A percentile compares a stretch with the other conserved stretches of the same genome.
phyloP scores from a whole-genome alignment of 805 yeast genomes.

The Alloascoidea hylecoeti region DNA sequence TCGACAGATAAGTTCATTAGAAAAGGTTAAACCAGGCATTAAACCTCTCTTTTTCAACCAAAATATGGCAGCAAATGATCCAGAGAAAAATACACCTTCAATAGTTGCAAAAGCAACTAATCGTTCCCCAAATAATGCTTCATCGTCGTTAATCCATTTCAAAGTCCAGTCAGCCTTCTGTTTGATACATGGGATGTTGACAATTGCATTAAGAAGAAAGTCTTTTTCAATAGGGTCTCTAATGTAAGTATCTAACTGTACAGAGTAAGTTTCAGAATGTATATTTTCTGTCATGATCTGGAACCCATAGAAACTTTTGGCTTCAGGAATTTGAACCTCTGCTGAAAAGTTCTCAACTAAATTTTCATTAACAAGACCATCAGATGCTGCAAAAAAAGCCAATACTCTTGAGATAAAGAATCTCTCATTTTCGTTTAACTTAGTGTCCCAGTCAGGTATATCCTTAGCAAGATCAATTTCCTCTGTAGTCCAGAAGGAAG shows the following conservation, averaged over 20 bases:
- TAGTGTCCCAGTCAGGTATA: conserved; percentile 81
- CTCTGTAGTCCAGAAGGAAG: conserved; percentile 99
- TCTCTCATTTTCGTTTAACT: conserved; percentile 81
- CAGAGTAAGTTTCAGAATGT: conserved; percentile 93
- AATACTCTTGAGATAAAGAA: conserved; percentile 84
- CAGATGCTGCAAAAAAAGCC: conserved; percentile 97
- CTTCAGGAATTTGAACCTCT: conserved; percentile 95
- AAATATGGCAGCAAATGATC: conserved; percentile 95
- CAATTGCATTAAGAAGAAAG: conserved; percentile 87
- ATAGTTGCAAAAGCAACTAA: conserved; percentile 97
- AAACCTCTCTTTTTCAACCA: conserved; percentile 98
- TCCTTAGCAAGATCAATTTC: conserved; percentile 95
- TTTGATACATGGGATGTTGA: conserved; percentile 89
- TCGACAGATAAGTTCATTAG: conserved; percentile 94
- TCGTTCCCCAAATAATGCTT: conserved; percentile 88
- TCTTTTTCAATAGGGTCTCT: conserved; percentile 92
- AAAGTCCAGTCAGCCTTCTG: conserved; percentile 99
- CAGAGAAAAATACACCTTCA: conserved; percentile 97
- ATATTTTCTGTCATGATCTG: conserved; percentile 99
- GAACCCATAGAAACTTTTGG: conserved; percentile 97
- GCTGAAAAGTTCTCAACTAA: conserved; percentile 95
- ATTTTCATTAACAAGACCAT: conserved; percentile 96
- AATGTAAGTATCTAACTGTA: conserved; percentile 87
- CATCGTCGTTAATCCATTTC: conserved; percentile 86
- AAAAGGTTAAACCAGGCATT: conserved; percentile 98